Base-by-base conservation (phyloP, 1,284 basidiomycete genomes). In the Leucoagaricus sp. region DNA sequence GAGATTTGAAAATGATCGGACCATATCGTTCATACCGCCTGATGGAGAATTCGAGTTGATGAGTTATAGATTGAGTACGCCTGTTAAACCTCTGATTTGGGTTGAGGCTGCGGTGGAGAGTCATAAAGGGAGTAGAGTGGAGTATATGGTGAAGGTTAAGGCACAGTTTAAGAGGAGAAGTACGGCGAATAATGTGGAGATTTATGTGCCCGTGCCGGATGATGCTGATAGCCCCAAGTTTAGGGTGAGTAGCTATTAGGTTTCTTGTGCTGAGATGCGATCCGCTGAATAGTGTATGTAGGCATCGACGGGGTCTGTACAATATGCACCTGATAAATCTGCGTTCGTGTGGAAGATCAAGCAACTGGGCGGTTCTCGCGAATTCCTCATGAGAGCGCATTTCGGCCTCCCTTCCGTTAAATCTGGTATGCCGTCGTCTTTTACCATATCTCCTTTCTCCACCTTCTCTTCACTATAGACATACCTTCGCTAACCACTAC, bases 321-420 rank as follows among this genome's bases (percentile, higher is more conserved):
- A 95, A 61, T 98, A 98, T 67, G 94, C 91, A 0, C 95, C 95
- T 0, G 96, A 98, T 71, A 97, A 97, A 73, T 93, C 91, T 19
- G 93, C 93, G 3, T 97, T 98, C 67, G 92, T 97, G 6, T 98
- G 95, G 96, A 97, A 96, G 75, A 96, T 98, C 74, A 98, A 98
- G 25, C 51, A 53, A 26, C 31, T 97, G 0, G 94, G 91, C 4
- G 95, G 95, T 7, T 93, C 91, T 36, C 85, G 93, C 49, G 95
- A 98, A 69, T 97, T 94, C 74, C 80, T 97, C 58, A 96, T 97
- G 94, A 81, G 95, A 17, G 95, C 96, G 1, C 96, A 98, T 70
- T 97, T 97, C 72, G 95, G 95, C 47, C 76, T 98, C 42, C 95
- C 94, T 0, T 93, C 89, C 64, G 95, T 97, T 12, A 85, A 87